Evolutionary conservation across 441 rosid genomes (phyloP), one percentile per base, ranked within the genome.

Genomic region (Bruguiera hainesii): DNA sequence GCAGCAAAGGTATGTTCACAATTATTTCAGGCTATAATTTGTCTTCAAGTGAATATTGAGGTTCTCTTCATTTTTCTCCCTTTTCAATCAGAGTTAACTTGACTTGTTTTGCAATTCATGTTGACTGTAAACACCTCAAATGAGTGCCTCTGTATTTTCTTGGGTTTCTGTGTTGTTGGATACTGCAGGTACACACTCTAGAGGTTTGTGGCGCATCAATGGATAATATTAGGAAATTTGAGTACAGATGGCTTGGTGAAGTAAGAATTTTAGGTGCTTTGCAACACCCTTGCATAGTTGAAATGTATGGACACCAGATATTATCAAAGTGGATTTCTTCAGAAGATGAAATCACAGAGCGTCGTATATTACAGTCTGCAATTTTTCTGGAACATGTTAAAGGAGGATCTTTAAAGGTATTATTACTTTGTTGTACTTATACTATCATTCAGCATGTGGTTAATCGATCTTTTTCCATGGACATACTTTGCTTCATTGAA

Each of bases 321-420:
- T 83, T 89, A 74, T 86, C 95, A 26, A 78, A 84, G 71, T 87
- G 97, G 98, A 53, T 81, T 52, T 73, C 76, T 74, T 73, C 85
- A 3, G 89, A 61, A n/a, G 91, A 85, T 71, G 95, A 90, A 69
- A 80, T 82, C 46, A 71, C 80, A 30, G 79, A 82, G 55, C 76
- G 65, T 49, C 95, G 84, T 21, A 64, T 83, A 28, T 77, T 92
- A 72, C 83, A 75, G 72, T 87, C 97, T 73, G 83, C 86, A 35
- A 86, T 95, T 76, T 77, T 89, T 50, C 85, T 92, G 93, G 97
- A 95, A 80, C 75, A 84, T 68, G 81, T 92, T 49, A 79, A 81
- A 68, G 98, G 98, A 56, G 99, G 97, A 64, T 86, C 97, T 69
- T 73, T 95, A 37, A 90, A 86, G 96, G 99, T 92, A 65, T 21